phyloP scores from a whole-genome alignment of 2,329 filamentous ascomycete genomes.

The Daldinia sp. region DNA sequence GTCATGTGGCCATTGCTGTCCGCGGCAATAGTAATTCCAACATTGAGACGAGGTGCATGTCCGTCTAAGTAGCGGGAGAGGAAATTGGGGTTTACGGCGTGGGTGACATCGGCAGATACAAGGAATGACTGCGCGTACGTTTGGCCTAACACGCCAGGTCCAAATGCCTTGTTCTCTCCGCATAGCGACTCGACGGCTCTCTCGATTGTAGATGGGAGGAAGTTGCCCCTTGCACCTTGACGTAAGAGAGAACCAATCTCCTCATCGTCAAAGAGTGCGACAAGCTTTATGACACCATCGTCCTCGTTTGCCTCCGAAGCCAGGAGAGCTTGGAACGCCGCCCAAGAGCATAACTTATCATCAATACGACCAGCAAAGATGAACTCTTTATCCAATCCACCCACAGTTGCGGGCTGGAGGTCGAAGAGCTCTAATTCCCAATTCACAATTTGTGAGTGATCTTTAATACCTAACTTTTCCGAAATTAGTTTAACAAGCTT shows the following conservation, averaged over 20 bases:
- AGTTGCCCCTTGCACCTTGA: constrained; percentile 91
- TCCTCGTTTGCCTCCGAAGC: constrained; percentile 68
- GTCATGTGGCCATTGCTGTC: constrained; percentile 97
- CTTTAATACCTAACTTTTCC: constrained; percentile 78
- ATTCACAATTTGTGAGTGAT: constrained; percentile 83
- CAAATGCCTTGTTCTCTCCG: constrained; percentile 57
- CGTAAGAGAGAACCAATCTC: constrained; percentile 93
- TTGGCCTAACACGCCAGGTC: constrained; percentile 76
- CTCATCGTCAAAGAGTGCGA: constrained; percentile 96
- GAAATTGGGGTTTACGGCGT: constrained; percentile 97
- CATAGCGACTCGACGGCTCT: constrained; percentile 78
- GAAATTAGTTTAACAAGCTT: constrained; percentile 87
- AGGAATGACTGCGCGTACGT: constrained; percentile 94
- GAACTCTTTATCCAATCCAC: constrained; percentile 90
- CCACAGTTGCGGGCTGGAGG: constrained; percentile 83
- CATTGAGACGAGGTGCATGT: constrained; percentile 89
- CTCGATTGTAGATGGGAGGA: constrained; percentile 84
- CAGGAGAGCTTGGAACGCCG: constrained; percentile 85
- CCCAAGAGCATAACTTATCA: constrained; percentile 97
- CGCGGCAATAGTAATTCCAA: constrained; percentile 82
- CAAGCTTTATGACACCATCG: constrained; percentile 83
- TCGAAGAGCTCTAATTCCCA: constrained; percentile 99
- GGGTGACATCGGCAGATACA: constrained; percentile 91
- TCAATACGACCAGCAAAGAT: constrained; percentile 96
- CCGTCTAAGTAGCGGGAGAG: constrained; percentile 82